Conservation (phyloP, 148 eudicot species). For the Diospyros kaki region DNA sequence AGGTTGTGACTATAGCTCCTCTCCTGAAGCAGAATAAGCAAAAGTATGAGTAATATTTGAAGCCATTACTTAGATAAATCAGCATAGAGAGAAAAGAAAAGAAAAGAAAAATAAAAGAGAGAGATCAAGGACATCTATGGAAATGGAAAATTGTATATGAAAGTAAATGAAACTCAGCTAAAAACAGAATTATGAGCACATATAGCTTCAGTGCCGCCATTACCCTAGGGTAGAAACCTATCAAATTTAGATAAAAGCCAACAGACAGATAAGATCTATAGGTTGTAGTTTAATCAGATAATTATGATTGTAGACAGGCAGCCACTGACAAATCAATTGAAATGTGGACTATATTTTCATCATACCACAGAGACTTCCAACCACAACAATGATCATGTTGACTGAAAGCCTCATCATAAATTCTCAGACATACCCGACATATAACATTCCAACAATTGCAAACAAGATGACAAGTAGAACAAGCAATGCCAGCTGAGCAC, state of each 20-base stretch:
- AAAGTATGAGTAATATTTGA: constrained; percentile 13
- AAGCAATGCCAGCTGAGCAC: constrained; percentile 82
- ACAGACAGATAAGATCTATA: background rate
- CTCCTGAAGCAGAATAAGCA: constrained; percentile 47
- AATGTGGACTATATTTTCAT: background rate
- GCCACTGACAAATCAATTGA: background rate
- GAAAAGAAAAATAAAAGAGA: too few species aligned
- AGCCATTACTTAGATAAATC: constrained; percentile 17
- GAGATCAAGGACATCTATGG: too few species aligned
- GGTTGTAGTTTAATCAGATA: background rate
- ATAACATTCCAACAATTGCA: constrained; percentile 82
- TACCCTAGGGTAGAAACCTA: background rate
- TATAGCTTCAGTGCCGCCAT: background rate
- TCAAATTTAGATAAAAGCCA: background rate
- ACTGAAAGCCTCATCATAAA: too few species aligned
- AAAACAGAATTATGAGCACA: background rate
- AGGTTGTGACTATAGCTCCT: constrained; percentile 83
- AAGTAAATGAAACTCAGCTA: too few species aligned
- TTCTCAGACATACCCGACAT: constrained; percentile 52
- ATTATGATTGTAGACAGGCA: background rate
- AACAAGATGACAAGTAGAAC: constrained; percentile 78
- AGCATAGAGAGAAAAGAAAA: background rate
- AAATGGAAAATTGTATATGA: too few species aligned
- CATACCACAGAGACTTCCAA: background rate
- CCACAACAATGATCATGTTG: background rate